Percentiles rank a stretch among this genome's conserved stretches.
These are phyloP conservation scores for Blastobotrys serpentis DNA, from an alignment of 1,139 yeast genomes.

Conservation along the genomic window DNA sequence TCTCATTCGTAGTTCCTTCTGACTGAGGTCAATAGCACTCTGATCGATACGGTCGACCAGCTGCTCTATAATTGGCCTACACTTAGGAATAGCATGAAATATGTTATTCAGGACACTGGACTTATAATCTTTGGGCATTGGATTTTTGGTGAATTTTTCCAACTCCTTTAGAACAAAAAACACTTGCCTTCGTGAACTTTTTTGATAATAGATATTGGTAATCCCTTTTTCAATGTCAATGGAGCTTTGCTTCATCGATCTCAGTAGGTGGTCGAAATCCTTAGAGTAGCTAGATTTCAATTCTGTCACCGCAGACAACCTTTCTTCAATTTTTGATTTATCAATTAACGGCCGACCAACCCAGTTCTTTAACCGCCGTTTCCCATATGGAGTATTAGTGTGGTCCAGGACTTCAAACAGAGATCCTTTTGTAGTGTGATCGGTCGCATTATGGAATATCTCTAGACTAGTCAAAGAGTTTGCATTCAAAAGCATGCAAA, in stretches of 20 bases:
- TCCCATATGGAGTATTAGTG: conserved; percentile 76
- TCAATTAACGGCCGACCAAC: conserved; percentile 66
- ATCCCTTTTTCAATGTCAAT: conserved; percentile 60
- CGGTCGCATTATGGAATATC: conserved; percentile 64
- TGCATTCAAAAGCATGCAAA: conserved; percentile 66
- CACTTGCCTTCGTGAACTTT: conserved; percentile 61
- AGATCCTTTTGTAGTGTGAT: conserved; percentile 59
- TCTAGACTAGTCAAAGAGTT: conserved; percentile 71
- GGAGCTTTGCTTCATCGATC: conserved; percentile 13
- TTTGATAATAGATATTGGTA: conserved; percentile 15
- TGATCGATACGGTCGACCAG: neutral
- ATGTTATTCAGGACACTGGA: conserved; percentile 37
- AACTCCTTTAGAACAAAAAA: conserved; percentile 52
- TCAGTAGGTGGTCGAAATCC: conserved; percentile 4
- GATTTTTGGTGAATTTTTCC: conserved; percentile 26
- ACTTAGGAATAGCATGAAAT: conserved; percentile 28
- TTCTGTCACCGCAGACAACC: conserved; percentile 66
- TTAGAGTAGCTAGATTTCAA: conserved; percentile 39
- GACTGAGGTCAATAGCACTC: neutral
- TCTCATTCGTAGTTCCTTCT: neutral
- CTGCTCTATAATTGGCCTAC: neutral
- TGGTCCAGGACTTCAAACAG: conserved; percentile 77
- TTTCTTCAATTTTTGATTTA: conserved; percentile 50
- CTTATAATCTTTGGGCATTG: conserved; percentile 29
- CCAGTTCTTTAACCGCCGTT: conserved; percentile 68